Evolutionary conservation across 2,329 filamentous ascomycete genomes (phyloP), one percentile per base, ranked within the genome.

Genomic region (Pseudogymnoascus sp.): DNA sequence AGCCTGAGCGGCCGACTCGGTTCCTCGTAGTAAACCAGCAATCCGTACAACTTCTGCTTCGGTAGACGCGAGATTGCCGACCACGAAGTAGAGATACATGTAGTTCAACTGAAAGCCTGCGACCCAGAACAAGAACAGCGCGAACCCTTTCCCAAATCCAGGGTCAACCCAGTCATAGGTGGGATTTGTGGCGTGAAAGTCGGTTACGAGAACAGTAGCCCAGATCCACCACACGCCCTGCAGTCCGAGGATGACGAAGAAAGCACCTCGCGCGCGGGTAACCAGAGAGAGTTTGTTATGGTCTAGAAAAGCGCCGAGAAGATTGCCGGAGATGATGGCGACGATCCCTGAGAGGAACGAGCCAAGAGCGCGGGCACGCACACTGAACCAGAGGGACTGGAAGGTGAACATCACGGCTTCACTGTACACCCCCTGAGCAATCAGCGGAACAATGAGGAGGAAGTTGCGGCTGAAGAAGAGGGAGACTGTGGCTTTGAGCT

Each of bases 321-420:
- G 35, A 62, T 90, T 90, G 1, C 88, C 87, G 1, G 79, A 78
- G 1, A 82, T 82, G 1, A 90, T 80, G 1, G 87, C 87, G 6
- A 88, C 79, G 10, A 91, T 81, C 1, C 87, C 88, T 0, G 85
- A 87, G 2, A 91, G 70, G 68, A 92, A 89, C 0, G 87, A 90
- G 0, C 86, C 88, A 1, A 91, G 76, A 0, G 89, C 87, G 53
- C 89, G 79, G 1, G 87, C 79, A 1, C 88, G 82, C 1, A 91
- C 89, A 1, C 80, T 82, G 69, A 91, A 90, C 86, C 86, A 92
- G 13, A 88, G 67, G 8, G 80, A 78, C 7, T 87, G 76, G 64
- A 87, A 91, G 0, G 88, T 90, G 72, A 87, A 90, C 73, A 87
- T 89, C 0, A 91, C 87, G 0, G 88, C 85, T 71, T 91, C 88